Evolutionary conservation across 139 green algal genomes (phyloP).

Genomic region (Closterium sp.): DNA sequence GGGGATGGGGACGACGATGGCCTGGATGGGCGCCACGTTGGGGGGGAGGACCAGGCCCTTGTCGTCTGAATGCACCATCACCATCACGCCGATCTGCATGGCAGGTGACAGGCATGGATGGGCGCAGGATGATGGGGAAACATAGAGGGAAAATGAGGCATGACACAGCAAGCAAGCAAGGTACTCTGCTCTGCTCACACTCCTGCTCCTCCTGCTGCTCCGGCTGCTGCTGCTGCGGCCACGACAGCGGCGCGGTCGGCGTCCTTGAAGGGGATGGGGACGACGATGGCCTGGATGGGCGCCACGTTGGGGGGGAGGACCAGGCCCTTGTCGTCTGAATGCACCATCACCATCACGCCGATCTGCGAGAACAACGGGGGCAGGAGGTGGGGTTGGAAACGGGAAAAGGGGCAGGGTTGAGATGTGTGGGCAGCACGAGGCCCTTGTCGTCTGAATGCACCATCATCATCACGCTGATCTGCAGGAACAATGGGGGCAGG

Average conservation of each 20-base stretch:
- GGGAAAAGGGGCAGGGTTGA: too few species aligned
- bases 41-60: constrained; percentile 95
- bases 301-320: constrained; percentile 89
- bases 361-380: constrained; percentile 55
- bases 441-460: constrained; percentile 96
- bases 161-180: too few species aligned
- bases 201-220: too few species aligned
- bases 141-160: too few species aligned
- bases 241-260: constrained; percentile 17
- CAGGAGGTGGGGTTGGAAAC: too few species aligned
- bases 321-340: constrained; percentile 94
- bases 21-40: constrained; percentile 77
- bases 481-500: neutral
- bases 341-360: constrained; percentile 98
- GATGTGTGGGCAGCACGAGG: constrained; percentile 68
- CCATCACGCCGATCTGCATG: constrained; percentile 86
- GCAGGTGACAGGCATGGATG: too few species aligned
- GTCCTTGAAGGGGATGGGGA: constrained; percentile 60
- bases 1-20: constrained; percentile 57
- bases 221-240: constrained; percentile 3
- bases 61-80: constrained; percentile 98
- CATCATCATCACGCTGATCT: constrained; percentile 88
- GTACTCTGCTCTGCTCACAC: too few species aligned
- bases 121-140: too few species aligned
- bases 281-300: constrained; percentile 74